Base-by-base conservation (phyloP, 2,329 filamentous ascomycete species). In the Penicillium sp. region DNA sequence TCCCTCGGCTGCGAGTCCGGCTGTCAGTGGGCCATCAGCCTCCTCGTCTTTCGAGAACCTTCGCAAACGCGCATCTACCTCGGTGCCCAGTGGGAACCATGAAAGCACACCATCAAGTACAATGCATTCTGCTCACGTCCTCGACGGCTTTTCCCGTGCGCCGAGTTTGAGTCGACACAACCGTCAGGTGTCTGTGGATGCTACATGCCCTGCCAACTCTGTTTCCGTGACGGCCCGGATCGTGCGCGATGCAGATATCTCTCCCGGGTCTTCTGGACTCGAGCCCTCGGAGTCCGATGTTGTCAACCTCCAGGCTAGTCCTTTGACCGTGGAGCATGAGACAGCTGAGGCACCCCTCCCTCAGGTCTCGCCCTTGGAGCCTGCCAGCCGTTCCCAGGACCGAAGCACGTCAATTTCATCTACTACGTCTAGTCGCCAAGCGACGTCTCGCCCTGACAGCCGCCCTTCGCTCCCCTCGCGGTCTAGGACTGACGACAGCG, bases 201-300 rank as follows among this genome's bases (percentile, higher is more conserved):
- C 58, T 24, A 51, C 58, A 29, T 68, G 68, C 18, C 62, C 63
- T n/a, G 66, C 70, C 13, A 90, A 92, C 66, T 92, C 90, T 0
- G 85, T 96, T n/a, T 92, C 92, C 44, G 92, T 96, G 11, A 94
- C 89, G 18, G 90, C 92, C 47, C 85, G 88, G 50, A 96, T 96
- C 60, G 79, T 96, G 37, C 85, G 90, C 46, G 88, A 65, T 81
- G 79, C 54, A 69, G 73, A 44, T 78, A 80, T 65, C 76, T 79
- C 66, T 73, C 71, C 58, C 56, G 71, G 56, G 57, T 68, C 72
- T 34, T 54, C 62, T 29, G 66, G 58, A 16, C 11, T 60, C 5
- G 65, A 71, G 38, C 58, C 60, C 8, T 64, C 70, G 5, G 73
- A 75, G 46, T 59, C 69, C 2, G 65, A 63, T 55, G 58, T 62